These are phyloP conservation scores for Biscogniauxia mediterranea DNA, from an alignment of 2,329 filamentous ascomycete genomes.

Conservation along the genomic window DNA sequence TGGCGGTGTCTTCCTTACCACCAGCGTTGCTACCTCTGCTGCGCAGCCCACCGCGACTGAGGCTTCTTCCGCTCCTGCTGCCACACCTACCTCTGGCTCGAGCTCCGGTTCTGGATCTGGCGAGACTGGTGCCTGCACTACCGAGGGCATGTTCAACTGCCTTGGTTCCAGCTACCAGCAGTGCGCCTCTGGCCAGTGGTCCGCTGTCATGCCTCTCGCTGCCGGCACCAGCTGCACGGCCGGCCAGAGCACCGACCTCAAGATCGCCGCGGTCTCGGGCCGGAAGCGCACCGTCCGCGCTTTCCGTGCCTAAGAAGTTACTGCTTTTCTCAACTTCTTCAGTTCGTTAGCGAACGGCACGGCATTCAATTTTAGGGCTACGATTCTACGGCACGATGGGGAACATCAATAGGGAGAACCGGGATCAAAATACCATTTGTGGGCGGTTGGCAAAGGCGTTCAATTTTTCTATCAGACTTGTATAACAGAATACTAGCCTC, in stretches of 20 bases:
- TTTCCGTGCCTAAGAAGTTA: conserved; percentile 26
- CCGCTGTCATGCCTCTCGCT: conserved; percentile 40
- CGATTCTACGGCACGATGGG: neutral
- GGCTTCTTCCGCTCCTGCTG: conserved; percentile 21
- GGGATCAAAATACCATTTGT: neutral
- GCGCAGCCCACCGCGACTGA: conserved; percentile 13
- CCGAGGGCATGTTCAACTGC: conserved; percentile 55
- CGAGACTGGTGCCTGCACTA: conserved; percentile 42
- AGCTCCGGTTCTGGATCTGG: conserved; percentile 20
- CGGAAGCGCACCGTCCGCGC: conserved; percentile 22
- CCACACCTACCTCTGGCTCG: conserved; percentile 22
- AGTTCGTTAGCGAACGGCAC: neutral
- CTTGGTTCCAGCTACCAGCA: conserved; percentile 51
- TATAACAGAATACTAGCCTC: neutral
- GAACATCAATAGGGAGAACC: neutral
- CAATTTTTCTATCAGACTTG: neutral
- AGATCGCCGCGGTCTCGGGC: conserved; percentile 31
- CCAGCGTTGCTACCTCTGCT: conserved; percentile 14
- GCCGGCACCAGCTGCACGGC: conserved; percentile 44
- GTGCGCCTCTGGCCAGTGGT: conserved; percentile 54
- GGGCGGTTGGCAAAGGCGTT: neutral
- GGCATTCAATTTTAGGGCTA: neutral
- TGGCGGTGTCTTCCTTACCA: conserved; percentile 24
- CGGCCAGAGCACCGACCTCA: conserved; percentile 41
- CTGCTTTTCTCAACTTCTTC: neutral